phyloP scores from a whole-genome alignment of 768 basidiomycete genomes.

The Leccinum uliginosum region DNA sequence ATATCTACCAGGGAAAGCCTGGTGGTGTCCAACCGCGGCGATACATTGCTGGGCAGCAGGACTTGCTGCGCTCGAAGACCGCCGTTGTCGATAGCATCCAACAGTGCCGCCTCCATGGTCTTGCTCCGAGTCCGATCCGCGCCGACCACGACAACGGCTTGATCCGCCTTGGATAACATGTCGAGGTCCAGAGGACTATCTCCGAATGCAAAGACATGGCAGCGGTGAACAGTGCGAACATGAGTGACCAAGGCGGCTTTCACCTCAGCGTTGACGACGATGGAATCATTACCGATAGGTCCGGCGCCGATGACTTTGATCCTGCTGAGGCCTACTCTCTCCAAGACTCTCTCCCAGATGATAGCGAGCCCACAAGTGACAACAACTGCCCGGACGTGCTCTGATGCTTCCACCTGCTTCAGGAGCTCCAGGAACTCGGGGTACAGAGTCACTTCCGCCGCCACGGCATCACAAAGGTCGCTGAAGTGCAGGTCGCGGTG shows the following conservation, averaged over 20 bases:
- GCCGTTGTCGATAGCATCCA: constrained; percentile 11
- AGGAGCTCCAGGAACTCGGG: constrained; percentile 15
- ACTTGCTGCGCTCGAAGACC: constrained; percentile 13
- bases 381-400: constrained; percentile 13
- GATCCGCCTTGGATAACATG: constrained; percentile 14
- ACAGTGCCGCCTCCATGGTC: constrained; percentile 8
- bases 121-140: constrained; percentile 13
- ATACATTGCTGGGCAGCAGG: constrained; percentile 12
- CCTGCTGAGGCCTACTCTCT: constrained; percentile 15
- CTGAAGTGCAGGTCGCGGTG: constrained; percentile 8
- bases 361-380: constrained; percentile 10
- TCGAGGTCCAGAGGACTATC: constrained; percentile 12
- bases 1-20: constrained; percentile 14
- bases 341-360: constrained; percentile 12
- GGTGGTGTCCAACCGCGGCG: constrained; percentile 11
- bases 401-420: constrained; percentile 17
- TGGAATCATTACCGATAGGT: constrained; percentile 9
- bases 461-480: constrained; percentile 14
- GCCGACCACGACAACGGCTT: constrained; percentile 12
- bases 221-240: constrained; percentile 11
- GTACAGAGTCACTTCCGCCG: constrained; percentile 11
- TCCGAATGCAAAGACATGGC: constrained; percentile 10
- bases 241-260: constrained; percentile 14
- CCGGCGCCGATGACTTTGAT: constrained; percentile 8
- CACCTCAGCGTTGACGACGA: constrained; percentile 12